These are phyloP conservation scores for Tuber magnatum DNA, from an alignment of 495 filamentous ascomycete genomes.

Conservation along the genomic window DNA sequence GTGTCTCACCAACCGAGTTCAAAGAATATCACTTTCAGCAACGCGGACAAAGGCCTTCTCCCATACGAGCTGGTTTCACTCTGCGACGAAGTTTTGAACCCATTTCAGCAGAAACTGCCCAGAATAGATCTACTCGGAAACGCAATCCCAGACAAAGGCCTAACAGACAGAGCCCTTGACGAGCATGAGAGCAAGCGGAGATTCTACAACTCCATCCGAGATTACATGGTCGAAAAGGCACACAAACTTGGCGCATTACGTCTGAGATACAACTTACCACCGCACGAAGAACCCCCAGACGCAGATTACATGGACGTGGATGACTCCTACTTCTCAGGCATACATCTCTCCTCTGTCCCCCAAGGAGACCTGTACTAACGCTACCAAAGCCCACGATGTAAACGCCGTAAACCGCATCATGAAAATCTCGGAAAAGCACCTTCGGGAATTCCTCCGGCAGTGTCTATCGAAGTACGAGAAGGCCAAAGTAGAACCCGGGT, in stretches of 20 bases:
- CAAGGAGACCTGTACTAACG: neutral
- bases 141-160: slow-evolving; percentile 34
- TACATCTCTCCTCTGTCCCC: neutral
- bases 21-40: slow-evolving; percentile 62
- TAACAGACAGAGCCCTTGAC: slow-evolving; percentile 59
- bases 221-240: slow-evolving; percentile 58
- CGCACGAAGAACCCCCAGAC: slow-evolving; percentile 26
- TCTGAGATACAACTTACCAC: slow-evolving; percentile 27
- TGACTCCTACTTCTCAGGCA: slow-evolving; percentile 26
- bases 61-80: slow-evolving; percentile 65
- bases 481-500: slow-evolving; percentile 84
- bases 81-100: slow-evolving; percentile 56
- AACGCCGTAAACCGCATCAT: slow-evolving; percentile 58
- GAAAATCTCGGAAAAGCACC: slow-evolving; percentile 67
- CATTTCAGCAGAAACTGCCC: slow-evolving; percentile 57
- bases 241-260: slow-evolving; percentile 50
- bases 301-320: slow-evolving; percentile 35
- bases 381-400: slow-evolving; percentile 20
- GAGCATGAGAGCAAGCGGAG: slow-evolving; percentile 75
- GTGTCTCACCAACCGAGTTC: neutral
- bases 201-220: slow-evolving; percentile 69
- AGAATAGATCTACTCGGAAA: slow-evolving; percentile 52
- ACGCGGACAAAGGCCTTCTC: slow-evolving; percentile 61
- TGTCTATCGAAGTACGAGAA: slow-evolving; percentile 85
- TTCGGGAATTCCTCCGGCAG: slow-evolving; percentile 66